Evolutionary conservation across 2,329 filamentous ascomycete species (phyloP).

Genomic region (Aspergillus sp.): DNA sequence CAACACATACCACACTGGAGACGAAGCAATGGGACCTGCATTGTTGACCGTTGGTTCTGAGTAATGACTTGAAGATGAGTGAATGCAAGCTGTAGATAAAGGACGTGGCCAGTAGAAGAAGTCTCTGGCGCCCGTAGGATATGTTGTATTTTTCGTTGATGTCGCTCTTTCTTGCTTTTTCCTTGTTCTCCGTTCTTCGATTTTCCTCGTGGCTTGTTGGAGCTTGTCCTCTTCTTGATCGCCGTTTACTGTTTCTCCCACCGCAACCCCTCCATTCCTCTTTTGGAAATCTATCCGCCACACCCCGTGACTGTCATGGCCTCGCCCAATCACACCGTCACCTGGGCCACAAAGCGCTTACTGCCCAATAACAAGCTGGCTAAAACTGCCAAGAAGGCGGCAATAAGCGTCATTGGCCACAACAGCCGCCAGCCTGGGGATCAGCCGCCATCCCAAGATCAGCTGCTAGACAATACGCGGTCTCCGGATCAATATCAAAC

Average conservation of each 20-base stretch:
- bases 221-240: neutral
- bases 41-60: slow-evolving; percentile 23
- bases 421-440: neutral
- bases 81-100: slow-evolving; percentile 1
- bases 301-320: slow-evolving; percentile 7
- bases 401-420: neutral
- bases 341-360: slow-evolving; percentile 10
- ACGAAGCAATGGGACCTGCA: slow-evolving; percentile 77
- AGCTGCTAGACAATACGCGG: neutral
- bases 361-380: slow-evolving; percentile 2
- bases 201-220: neutral
- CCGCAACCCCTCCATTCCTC: slow-evolving; percentile 7
- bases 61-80: slow-evolving; percentile 1
- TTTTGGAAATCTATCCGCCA: neutral
- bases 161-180: neutral
- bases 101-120: neutral
- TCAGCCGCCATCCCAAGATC: neutral
- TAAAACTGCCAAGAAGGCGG: neutral
- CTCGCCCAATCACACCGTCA: slow-evolving; percentile 11
- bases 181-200: neutral
- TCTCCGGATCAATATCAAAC: neutral
- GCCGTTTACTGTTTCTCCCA: neutral
- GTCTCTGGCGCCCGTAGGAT: neutral
- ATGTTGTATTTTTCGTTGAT: neutral
- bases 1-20: slow-evolving; percentile 53